Conservation (phyloP, 2,329 filamentous ascomycete species). For the Aureobasidium zeae region DNA sequence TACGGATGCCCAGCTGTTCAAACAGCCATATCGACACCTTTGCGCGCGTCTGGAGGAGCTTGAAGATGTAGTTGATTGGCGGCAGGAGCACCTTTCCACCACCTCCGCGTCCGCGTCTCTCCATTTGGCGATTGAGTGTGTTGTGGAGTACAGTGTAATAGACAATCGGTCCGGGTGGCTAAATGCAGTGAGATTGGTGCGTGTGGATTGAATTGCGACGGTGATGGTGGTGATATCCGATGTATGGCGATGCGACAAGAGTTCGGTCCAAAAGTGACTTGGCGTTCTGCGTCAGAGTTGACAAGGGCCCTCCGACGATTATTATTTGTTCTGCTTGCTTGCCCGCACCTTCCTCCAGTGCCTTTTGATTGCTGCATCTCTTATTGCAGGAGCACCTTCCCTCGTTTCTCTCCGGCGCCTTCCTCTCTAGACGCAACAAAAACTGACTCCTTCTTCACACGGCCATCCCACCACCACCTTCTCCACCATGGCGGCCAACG, state of each 20-base stretch:
- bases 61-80: conserved; percentile 86
- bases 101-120: conserved; percentile 46
- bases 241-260: no score
- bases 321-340: no score
- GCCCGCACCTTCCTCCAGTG: background rate
- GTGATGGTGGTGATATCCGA: no score
- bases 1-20: conserved; percentile 86
- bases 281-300: background rate
- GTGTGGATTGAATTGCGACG: no score
- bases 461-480: conserved; percentile 4
- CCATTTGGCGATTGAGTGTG: conserved; percentile 31
- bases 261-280: no score
- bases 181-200: no score
- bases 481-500: conserved; percentile 37
- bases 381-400: background rate
- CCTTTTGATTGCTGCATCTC: background rate
- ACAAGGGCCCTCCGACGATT: no score
- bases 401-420: no score
- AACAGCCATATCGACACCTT: conserved; percentile 94
- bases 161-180: background rate
- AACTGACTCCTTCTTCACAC: background rate
- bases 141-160: background rate
- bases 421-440: no score
- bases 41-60: conserved; percentile 73
- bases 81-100: conserved; percentile 58